Evolutionary conservation across 371 early-diverging fungal genomes (phyloP), one percentile per base, ranked within the genome.

Genomic region (Blakeslea trispora): DNA sequence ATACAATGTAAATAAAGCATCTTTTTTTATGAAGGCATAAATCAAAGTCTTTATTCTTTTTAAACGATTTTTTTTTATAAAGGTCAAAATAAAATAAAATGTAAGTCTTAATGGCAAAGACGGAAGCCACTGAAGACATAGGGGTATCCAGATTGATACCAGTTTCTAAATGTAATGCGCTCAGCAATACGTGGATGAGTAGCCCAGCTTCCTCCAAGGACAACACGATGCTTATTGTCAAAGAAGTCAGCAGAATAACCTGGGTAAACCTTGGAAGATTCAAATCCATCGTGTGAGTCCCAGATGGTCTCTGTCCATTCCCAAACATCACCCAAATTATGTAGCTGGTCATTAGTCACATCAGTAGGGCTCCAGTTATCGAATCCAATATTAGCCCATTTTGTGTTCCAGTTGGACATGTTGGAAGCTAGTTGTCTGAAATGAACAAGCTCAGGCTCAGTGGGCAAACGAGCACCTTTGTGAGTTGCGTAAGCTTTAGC

Each of bases 231-330:
- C 56, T 91, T 90, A n/a, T 78, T 85, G 60, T 94, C 92, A 61
- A 93, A 93, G 61, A 96, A 96, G 61, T 96, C 96, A 10, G 81
- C 65, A 13, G 92, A 90, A 69, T 94, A 96, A 0, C 93, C 94
- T 8, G 95, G 94, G 64, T 96, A 96, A 28, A 90, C 57, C 23
- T 65, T 57, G 13, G 89, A 89, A 0, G 79, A 55, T 53, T 74
- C 59, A 54, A 86, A 94, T 5, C 87, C 88, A 3, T 72, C 76
- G 59, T 82, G 68, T 0, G 66, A 59, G 1, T 77, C 79, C 66
- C 87, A 85, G 23, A 71, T 54, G 0, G 92, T 90, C 0, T 73
- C 42, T 5, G 95, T 93, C 92, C 89, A 90, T 55, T 94, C 95
- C 93, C 94, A 96, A 2, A 87, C 86, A 44, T 82, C 84, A 1